Evolutionary conservation across 495 filamentous ascomycete genomes (phyloP).

Genomic region (Clavariopsis aquatica): DNA sequence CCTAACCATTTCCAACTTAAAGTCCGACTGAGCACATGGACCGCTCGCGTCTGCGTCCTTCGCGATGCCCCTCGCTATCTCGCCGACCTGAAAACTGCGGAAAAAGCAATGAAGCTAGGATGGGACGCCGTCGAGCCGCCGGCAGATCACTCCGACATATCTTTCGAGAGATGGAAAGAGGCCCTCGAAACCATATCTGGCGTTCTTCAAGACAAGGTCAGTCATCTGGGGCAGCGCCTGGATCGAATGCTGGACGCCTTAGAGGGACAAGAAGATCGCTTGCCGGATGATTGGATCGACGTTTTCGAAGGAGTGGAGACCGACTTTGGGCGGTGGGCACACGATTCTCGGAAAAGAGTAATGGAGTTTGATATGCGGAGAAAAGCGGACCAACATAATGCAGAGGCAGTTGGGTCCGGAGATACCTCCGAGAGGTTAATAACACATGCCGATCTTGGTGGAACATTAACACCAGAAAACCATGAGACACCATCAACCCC

Average conservation of each 20-base stretch:
- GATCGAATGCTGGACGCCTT: slow-evolving; percentile 82
- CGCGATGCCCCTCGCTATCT: slow-evolving; percentile 70
- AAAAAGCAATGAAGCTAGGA: slow-evolving; percentile 63
- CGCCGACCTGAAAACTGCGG: slow-evolving; percentile 61
- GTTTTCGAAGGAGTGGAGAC: slow-evolving; percentile 77
- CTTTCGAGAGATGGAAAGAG: slow-evolving; percentile 40
- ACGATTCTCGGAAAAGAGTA: slow-evolving; percentile 43
- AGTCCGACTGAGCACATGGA: slow-evolving; percentile 72
- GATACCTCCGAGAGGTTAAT: slow-evolving; percentile 2
- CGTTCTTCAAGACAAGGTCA: slow-evolving; percentile 67
- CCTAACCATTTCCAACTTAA: slow-evolving; percentile 76
- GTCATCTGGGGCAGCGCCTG: slow-evolving; percentile 67
- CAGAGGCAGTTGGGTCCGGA: neutral
- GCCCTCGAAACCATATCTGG: slow-evolving; percentile 64
- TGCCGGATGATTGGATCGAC: slow-evolving; percentile 87
- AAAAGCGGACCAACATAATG: slow-evolving; percentile 11
- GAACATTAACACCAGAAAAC: neutral
- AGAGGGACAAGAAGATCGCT: slow-evolving; percentile 76
- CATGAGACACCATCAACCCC: neutral
- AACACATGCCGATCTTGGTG: slow-evolving; percentile 6
- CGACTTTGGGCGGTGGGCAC: slow-evolving; percentile 76
- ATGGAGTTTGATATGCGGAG: slow-evolving; percentile 43
- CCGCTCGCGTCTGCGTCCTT: slow-evolving; percentile 70
- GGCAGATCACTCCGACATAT: slow-evolving; percentile 23
- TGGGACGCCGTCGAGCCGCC: slow-evolving; percentile 56